Evolutionary conservation across 176 grass and related monocot genomes (phyloP).

Genomic region (Paspalum notatum): DNA sequence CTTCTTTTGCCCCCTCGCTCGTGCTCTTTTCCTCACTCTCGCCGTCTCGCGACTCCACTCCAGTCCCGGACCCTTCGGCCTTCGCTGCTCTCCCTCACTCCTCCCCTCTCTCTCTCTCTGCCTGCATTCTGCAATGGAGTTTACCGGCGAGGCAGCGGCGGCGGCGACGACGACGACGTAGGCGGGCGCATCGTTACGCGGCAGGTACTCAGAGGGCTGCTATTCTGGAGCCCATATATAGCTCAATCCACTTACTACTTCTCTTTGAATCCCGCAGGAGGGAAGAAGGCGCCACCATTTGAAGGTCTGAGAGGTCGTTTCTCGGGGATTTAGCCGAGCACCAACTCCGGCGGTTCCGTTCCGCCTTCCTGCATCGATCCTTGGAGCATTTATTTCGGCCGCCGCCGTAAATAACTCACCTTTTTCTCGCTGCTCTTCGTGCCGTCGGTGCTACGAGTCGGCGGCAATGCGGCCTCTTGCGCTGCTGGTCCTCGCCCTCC

Average conservation of each 20-base stretch:
- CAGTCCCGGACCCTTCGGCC: not conserved
- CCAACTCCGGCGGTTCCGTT: not conserved
- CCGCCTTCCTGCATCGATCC: not conserved
- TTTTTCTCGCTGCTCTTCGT: not conserved
- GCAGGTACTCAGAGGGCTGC: not conserved
- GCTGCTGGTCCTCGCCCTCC: slow-evolving; percentile 34
- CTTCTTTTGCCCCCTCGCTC: not conserved
- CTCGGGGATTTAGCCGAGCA: slow-evolving; percentile 15
- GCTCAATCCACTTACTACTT: not conserved
- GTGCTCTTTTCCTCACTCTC: not conserved
- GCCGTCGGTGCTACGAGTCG: not conserved
- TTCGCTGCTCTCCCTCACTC: not conserved
- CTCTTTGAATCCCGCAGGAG: not conserved
- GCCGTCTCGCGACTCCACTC: not conserved
- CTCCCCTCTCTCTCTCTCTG: not conserved
- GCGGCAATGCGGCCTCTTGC: slow-evolving; percentile 43
- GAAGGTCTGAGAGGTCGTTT: not conserved
- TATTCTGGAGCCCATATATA: not conserved
- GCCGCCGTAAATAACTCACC: not conserved
- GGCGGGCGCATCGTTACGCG: not conserved
- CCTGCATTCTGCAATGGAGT: slow-evolving; percentile 21
- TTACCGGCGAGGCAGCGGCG: slow-evolving; percentile 24
- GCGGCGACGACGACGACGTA: slow-evolving; percentile 31
- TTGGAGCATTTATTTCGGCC: not conserved
- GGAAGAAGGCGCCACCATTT: not conserved